Base-by-base conservation (phyloP, 1,284 basidiomycete genomes). In the Puccinia coronata region DNA sequence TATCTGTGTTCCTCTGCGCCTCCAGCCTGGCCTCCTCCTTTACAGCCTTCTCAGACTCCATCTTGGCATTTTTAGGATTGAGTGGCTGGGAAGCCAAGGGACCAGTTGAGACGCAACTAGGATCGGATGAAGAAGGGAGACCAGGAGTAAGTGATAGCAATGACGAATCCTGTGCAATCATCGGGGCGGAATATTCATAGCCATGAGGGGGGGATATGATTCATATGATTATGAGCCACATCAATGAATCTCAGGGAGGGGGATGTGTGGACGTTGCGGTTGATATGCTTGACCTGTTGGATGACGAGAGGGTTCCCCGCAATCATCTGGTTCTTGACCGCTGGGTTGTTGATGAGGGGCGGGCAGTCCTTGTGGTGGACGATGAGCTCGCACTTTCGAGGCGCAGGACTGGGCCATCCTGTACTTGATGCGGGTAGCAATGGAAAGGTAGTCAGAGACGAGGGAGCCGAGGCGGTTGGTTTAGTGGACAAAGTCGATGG, bases 21-120 rank as follows among this genome's bases (percentile, higher is more conserved):
- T 81, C 79, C 20, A 67, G 43, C 86, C 92, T 91, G 88, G 96
- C 94, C 36, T 93, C 92, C 86, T 98, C 94, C 81, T 91, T 91
- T 51, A 92, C 91, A 74, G 92, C 88, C 73, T 91, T 90, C 86
- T 95, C 92, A 0, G 93, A 93, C 87, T 96, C 93, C 88, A 96
- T 95, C 89, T 94, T 95, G 83, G 91, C 89, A 87, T 92, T 92
- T 88, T 96, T 95, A 82, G 91, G 89, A 85, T 96, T 93, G 82
- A 88, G 87, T 76, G 88, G 87, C 41, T 87, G 87, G 36, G 86
- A 84, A 57, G 86, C 86, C 20, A 85, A 81, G 72, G 83, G 88
- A 43, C 89, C 89, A 31, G 87, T 85, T 81, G 74, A 47, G 49
- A 28, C n/a, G 8, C 31, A 28, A 36, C 3, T 41, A 23, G 55